Conservation (phyloP, 164 flowering plant genomes). For the Akebia trifoliata region DNA sequence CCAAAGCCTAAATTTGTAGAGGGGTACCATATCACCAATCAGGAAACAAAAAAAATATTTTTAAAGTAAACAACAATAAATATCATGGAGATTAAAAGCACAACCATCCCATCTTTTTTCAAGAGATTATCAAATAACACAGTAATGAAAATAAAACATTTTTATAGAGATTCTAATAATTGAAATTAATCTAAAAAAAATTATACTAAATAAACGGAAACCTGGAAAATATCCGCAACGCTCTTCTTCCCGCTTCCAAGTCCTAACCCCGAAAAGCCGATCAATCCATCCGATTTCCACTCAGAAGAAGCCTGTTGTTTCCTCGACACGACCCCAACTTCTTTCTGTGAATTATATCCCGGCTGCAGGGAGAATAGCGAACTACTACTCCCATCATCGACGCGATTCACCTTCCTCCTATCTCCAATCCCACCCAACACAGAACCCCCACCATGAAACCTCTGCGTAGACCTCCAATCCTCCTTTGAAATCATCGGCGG, state of each 20-base stretch:
- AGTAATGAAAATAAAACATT: not conserved
- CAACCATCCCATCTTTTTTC: no score
- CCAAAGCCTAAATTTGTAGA: no score
- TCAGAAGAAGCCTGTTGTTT: slow-evolving; percentile 39
- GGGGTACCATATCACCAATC: no score
- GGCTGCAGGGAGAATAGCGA: slow-evolving; percentile 57
- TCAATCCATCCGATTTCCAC: slow-evolving; percentile 68
- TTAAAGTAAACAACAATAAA: no score
- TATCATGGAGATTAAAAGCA: no score
- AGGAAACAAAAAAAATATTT: no score
- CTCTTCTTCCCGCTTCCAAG: slow-evolving; percentile 63
- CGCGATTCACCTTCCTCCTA: slow-evolving; percentile 47
- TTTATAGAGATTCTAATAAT: no score
- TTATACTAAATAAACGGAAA: slow-evolving; percentile 9
- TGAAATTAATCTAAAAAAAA: not conserved
- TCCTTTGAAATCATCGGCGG: slow-evolving; percentile 67
- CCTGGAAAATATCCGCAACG: slow-evolving; percentile 77
- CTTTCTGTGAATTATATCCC: slow-evolving; percentile 43
- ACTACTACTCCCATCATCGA: slow-evolving; percentile 29
- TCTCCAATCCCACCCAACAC: slow-evolving; percentile 64
- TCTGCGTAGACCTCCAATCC: slow-evolving; percentile 66
- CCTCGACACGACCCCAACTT: slow-evolving; percentile 33
- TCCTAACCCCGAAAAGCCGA: slow-evolving; percentile 64
- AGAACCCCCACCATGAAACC: slow-evolving; percentile 57
- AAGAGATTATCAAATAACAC: no score